These are phyloP conservation scores for Suhomyces ambrosiae DNA, from an alignment of 1,139 yeast species.

Conservation along the genomic window DNA sequence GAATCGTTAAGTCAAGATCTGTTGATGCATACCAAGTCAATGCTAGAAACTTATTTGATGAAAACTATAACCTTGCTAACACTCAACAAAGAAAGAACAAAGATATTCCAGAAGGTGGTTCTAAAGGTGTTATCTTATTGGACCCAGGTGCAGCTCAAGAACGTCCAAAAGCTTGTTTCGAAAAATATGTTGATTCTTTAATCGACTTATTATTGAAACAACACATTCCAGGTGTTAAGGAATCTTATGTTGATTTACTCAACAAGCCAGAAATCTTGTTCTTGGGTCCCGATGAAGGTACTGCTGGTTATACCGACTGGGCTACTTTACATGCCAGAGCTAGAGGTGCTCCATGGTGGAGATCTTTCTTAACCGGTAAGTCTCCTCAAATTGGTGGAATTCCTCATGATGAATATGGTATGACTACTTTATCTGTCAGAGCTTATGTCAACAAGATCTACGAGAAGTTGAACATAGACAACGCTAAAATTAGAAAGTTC, in stretches of 20 bases:
- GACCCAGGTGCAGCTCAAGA: constrained; percentile 81
- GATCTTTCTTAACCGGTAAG: constrained; percentile 96
- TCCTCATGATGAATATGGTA: constrained; percentile 97
- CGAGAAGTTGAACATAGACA: constrained; percentile 67
- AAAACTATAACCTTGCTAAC: constrained; percentile 91
- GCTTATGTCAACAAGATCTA: constrained; percentile 89
- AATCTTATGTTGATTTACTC: constrained; percentile 81
- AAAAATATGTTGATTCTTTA: constrained; percentile 88
- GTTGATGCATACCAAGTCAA: constrained; percentile 84
- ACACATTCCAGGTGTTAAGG: constrained; percentile 76
- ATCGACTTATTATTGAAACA: constrained; percentile 82
- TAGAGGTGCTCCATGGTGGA: constrained; percentile 99
- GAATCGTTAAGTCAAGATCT: constrained; percentile 89
- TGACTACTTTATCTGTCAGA: constrained; percentile 94
- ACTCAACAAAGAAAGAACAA: constrained; percentile 97
- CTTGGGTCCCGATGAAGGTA: constrained; percentile 98
- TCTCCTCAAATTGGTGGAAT: constrained; percentile 92
- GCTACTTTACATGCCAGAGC: constrained; percentile 93
- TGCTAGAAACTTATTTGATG: constrained; percentile 89
- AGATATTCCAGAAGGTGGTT: constrained; percentile 99
- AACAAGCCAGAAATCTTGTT: constrained; percentile 85
- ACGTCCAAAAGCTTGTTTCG: constrained; percentile 82
- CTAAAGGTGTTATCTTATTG: constrained; percentile 92
- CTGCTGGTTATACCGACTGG: constrained; percentile 96
- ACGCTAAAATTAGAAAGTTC: constrained; percentile 65